Evolutionary conservation across 768 basidiomycete species (phyloP).

Genomic region (Tricholoma terreum): DNA sequence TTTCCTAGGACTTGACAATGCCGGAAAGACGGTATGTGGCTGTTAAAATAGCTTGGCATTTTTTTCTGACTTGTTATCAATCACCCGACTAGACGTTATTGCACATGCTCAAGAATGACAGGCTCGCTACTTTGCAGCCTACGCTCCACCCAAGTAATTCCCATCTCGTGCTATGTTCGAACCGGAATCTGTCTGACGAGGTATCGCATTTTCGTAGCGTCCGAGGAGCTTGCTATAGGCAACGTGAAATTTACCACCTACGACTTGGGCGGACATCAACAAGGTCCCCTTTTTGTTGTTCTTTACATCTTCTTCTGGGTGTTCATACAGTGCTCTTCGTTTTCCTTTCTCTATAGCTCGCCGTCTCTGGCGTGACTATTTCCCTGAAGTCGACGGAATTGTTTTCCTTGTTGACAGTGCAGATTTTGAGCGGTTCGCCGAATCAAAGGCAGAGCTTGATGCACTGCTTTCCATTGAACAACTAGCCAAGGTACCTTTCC

Average conservation of each 20-base stretch:
- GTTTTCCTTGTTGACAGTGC: slow-evolving; percentile 98
- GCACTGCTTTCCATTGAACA: slow-evolving; percentile 94
- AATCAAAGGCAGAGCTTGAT: slow-evolving; percentile 97
- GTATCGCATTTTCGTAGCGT: slow-evolving; percentile 53
- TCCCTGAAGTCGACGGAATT: slow-evolving; percentile 99
- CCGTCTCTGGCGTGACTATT: slow-evolving; percentile 99
- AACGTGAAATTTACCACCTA: slow-evolving; percentile 99
- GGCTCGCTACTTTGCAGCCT: slow-evolving; percentile 94
- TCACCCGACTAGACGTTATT: slow-evolving; percentile 67
- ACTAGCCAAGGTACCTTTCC: slow-evolving; percentile 94
- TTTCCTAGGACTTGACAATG: slow-evolving; percentile 98
- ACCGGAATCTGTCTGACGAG: background rate
- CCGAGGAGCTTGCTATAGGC: slow-evolving; percentile 97
- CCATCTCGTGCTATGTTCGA: slow-evolving; percentile 6
- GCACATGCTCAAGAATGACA: slow-evolving; percentile 99
- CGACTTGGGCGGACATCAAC: slow-evolving; percentile 96
- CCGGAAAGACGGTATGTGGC: slow-evolving; percentile 88
- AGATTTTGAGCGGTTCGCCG: slow-evolving; percentile 93
- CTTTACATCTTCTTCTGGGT: background rate
- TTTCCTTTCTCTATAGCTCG: slow-evolving; percentile 52
- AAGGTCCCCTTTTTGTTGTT: slow-evolving; percentile 51
- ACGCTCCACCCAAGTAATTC: slow-evolving; percentile 93
- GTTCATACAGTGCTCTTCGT: background rate
- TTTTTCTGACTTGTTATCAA: slow-evolving; percentile 3
- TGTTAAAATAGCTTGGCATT: background rate